Percentiles rank a stretch among this genome's conserved stretches.
Conservation (phyloP, 108 stramenopile genomes). For the Cyclotella sp. region DNA sequence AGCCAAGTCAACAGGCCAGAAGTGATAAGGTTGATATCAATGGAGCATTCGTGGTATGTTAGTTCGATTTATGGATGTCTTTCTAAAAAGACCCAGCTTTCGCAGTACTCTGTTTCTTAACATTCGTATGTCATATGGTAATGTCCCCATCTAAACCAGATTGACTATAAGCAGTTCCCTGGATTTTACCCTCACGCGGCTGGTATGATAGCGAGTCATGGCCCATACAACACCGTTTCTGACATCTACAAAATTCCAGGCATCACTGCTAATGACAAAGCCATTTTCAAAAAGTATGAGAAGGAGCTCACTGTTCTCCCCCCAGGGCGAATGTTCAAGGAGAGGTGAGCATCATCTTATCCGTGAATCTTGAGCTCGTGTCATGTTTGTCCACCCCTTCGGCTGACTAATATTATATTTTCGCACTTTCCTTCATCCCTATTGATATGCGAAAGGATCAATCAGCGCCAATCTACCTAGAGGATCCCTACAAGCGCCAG, state of each 20-base stretch:
- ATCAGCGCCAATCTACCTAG: constrained; percentile 74
- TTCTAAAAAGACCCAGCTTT: too few relatives aligned
- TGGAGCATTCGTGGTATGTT: constrained; percentile 16
- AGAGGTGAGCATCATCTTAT: constrained; percentile 10
- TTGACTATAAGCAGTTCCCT: constrained; percentile 26
- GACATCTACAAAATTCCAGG: constrained; percentile 76
- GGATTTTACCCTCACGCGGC: constrained; percentile 29
- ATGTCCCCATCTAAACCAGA: neutral
- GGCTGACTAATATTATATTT: too few relatives aligned
- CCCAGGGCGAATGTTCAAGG: constrained; percentile 65
- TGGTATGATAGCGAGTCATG: constrained; percentile 72
- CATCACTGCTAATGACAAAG: constrained; percentile 61
- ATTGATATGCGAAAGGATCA: constrained; percentile 41
- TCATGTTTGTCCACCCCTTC: too few relatives aligned
- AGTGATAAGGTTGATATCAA: constrained; percentile 66
- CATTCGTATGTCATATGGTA: too few relatives aligned
- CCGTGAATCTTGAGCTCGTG: too few relatives aligned
- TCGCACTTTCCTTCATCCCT: too few relatives aligned
- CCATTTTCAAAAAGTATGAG: constrained; percentile 75
- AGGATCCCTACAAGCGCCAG: too few relatives aligned
- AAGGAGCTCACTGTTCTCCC: constrained; percentile 65
- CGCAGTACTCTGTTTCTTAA: too few relatives aligned
- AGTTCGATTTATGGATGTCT: neutral
- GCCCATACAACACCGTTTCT: constrained; percentile 62
- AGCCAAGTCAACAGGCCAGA: constrained; percentile 3